phyloP scores from a whole-genome alignment of 306 rosid species.

The Cicer cuneatum region DNA sequence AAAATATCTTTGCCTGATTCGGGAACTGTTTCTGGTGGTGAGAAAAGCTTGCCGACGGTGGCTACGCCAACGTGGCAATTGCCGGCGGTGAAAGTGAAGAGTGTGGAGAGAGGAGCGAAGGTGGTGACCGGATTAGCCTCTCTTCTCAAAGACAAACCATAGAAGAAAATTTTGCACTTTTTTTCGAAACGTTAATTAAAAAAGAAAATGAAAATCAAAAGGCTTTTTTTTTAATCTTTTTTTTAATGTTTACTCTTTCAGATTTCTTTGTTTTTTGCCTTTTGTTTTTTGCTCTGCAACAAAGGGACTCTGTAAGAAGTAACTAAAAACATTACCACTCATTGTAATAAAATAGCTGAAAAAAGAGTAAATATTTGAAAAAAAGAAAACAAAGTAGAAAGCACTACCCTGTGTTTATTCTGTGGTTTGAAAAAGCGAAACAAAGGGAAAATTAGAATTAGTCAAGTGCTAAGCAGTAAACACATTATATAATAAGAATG shows the following conservation, averaged over 20 bases:
- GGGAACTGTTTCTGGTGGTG: conserved; percentile 31
- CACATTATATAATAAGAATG: too few relatives aligned
- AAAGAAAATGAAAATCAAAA: conserved; percentile 40
- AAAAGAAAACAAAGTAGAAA: not conserved
- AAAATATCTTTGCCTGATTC: conserved; percentile 34
- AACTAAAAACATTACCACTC: conserved; percentile 10
- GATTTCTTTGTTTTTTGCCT: not conserved
- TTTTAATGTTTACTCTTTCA: not conserved
- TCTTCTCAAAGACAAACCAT: conserved; percentile 76
- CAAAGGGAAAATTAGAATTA: too few relatives aligned
- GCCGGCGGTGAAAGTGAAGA: conserved; percentile 88
- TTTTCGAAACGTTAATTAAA: conserved; percentile 28
- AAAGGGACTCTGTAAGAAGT: conserved; percentile 41
- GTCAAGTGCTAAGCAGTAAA: too few relatives aligned
- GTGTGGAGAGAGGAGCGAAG: conserved; percentile 73
- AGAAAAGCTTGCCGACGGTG: conserved; percentile 24
- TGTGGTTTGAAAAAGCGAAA: too few relatives aligned
- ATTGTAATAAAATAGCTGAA: conserved; percentile 46
- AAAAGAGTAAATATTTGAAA: conserved; percentile 41
- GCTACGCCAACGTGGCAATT: conserved; percentile 63
- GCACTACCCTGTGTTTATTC: not conserved
- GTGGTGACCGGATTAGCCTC: conserved; percentile 94
- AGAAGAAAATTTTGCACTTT: conserved; percentile 50
- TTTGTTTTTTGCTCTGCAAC: conserved; percentile 17
- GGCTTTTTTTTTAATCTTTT: not conserved